These are phyloP conservation scores for Phytophthora macrochlamydospora DNA, from an alignment of 352 stramenopile species.

Conservation along the genomic window DNA sequence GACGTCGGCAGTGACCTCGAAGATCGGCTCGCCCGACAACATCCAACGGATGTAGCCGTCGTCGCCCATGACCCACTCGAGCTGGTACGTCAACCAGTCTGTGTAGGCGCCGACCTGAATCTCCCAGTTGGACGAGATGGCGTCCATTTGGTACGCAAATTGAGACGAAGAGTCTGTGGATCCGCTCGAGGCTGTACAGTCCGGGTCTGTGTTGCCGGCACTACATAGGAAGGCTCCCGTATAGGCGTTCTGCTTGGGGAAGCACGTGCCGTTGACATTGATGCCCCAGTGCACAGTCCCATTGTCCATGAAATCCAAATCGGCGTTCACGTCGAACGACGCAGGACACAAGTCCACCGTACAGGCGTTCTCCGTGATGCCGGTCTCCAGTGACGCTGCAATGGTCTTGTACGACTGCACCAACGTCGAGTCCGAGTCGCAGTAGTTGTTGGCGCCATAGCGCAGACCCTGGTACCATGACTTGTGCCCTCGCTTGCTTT, in stretches of 20 bases:
- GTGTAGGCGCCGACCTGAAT: slow-evolving; percentile 83
- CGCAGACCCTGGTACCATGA: slow-evolving; percentile 71
- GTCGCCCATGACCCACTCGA: slow-evolving; percentile 69
- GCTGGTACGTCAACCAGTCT: slow-evolving; percentile 76
- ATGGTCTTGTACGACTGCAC: slow-evolving; percentile 48
- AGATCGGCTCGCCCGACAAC: slow-evolving; percentile 86
- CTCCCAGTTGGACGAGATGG: slow-evolving; percentile 91
- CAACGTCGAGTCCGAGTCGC: slow-evolving; percentile 21
- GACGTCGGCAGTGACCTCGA: slow-evolving; percentile 78
- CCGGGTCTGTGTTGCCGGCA: slow-evolving; percentile 46
- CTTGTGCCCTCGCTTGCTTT: slow-evolving; percentile 48
- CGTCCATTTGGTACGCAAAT: slow-evolving; percentile 91
- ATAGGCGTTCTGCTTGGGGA: slow-evolving; percentile 63
- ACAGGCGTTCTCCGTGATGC: slow-evolving; percentile 59
- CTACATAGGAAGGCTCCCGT: slow-evolving; percentile 61
- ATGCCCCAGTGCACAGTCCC: slow-evolving; percentile 49
- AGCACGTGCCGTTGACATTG: slow-evolving; percentile 72
- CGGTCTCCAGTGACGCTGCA: slow-evolving; percentile 35
- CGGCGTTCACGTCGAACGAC: slow-evolving; percentile 58
- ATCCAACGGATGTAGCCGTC: slow-evolving; percentile 74
- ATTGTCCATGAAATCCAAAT: slow-evolving; percentile 47
- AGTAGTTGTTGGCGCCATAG: slow-evolving; percentile 70
- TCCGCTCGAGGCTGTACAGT: slow-evolving; percentile 29
- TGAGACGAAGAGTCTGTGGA: slow-evolving; percentile 23
- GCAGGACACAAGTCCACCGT: slow-evolving; percentile 40